Percentiles rank a stretch among this genome's conserved stretches.
Conservation (phyloP, 2,329 filamentous ascomycete species). For the Penicillium sp. region DNA sequence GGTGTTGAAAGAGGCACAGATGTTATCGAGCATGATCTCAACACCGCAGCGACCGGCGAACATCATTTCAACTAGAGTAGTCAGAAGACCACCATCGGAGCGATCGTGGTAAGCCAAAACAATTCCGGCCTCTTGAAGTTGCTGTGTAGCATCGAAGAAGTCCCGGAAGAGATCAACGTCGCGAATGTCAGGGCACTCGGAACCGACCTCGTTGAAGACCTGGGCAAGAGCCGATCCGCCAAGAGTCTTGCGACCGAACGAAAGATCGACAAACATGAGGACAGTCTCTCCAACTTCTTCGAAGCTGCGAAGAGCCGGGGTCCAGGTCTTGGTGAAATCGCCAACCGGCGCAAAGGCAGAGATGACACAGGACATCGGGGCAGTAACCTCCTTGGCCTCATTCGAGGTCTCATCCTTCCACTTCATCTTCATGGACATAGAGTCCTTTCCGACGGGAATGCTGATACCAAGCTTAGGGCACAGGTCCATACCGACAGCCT, state of each 20-base stretch:
- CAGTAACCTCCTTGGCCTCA: conserved; percentile 79
- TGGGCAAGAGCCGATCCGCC: conserved; percentile 92
- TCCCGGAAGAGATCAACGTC: conserved; percentile 79
- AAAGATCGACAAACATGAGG: conserved; percentile 88
- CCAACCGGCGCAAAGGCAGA: conserved; percentile 85
- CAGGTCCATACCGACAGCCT: conserved; percentile 88
- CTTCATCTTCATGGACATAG: conserved; percentile 97
- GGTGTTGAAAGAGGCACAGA: conserved; percentile 59
- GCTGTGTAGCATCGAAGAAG: conserved; percentile 83
- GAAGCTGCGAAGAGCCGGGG: conserved; percentile 75
- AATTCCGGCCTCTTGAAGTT: conserved; percentile 64
- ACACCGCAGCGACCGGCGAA: conserved; percentile 91
- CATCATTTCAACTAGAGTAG: conserved; percentile 94
- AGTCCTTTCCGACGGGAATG: conserved; percentile 97
- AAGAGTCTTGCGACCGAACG: conserved; percentile 74
- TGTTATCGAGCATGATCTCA: conserved; percentile 76
- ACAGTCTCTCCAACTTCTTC: conserved; percentile 88
- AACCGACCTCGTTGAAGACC: conserved; percentile 79
- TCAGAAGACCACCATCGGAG: conserved; percentile 89
- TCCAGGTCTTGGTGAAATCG: conserved; percentile 86
- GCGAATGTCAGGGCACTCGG: conserved; percentile 81
- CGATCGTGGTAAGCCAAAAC: conserved; percentile 94
- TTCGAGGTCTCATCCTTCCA: conserved; percentile 73
- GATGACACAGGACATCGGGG: conserved; percentile 86
- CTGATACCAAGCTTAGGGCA: conserved; percentile 88